Evolutionary conservation across 2,329 filamentous ascomycete species (phyloP).

Genomic region (Alternaria triticimaculans): DNA sequence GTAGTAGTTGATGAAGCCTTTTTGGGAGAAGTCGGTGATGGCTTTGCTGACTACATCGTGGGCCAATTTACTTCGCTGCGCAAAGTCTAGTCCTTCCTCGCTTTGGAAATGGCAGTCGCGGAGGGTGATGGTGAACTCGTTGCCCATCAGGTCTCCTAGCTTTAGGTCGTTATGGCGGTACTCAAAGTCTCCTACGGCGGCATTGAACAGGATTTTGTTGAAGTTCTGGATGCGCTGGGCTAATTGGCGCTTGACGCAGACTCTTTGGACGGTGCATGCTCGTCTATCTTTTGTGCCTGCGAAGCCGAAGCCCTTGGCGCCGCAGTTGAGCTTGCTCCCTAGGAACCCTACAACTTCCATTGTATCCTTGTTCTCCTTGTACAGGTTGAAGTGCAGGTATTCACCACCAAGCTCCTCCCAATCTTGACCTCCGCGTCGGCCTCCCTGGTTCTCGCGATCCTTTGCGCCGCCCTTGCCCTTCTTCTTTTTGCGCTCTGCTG

Average conservation of each 20-base stretch:
- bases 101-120: constrained; percentile 77
- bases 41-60: constrained; percentile 62
- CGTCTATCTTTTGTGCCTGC: constrained; percentile 92
- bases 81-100: constrained; percentile 41
- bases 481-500: constrained; percentile 45
- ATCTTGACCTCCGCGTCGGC: constrained; percentile 49
- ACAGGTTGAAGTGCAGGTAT: constrained; percentile 88
- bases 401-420: constrained; percentile 76
- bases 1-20: constrained; percentile 97
- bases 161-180: constrained; percentile 75
- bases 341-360: constrained; percentile 88
- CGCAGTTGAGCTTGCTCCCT: constrained; percentile 73
- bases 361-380: constrained; percentile 97
- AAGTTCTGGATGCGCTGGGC: constrained; percentile 70
- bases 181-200: constrained; percentile 77
- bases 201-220: constrained; percentile 66
- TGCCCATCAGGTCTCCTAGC: constrained; percentile 84
- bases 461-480: constrained; percentile 29
- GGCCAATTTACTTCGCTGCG: constrained; percentile 55
- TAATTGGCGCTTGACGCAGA: constrained; percentile 69
- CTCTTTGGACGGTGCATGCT: constrained; percentile 83
- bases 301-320: constrained; percentile 74
- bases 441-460: constrained; percentile 30
- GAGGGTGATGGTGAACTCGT: constrained; percentile 91
- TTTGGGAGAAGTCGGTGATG: constrained; percentile 70